Evolutionary conservation across 306 rosid genomes (phyloP), one percentile per base, ranked within the genome.

Genomic region (Cyclanthera cordifolia): DNA sequence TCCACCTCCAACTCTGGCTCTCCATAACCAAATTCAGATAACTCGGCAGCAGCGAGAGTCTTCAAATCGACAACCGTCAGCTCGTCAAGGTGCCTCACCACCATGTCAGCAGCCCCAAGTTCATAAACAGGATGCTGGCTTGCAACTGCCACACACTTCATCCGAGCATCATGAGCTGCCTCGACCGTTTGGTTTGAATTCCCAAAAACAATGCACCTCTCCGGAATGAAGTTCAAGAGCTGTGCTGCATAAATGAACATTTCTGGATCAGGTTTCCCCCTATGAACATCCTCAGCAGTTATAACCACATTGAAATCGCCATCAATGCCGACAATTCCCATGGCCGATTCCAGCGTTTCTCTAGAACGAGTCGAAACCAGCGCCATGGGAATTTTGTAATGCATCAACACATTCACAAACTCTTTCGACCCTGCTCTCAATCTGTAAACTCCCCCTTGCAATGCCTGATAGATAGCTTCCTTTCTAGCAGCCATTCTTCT

Each of bases 111-210:
- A 52, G 99, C 97, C 73, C 80, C 83, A 32, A 93, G 95, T 82
- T 93, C 99, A 24, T 90, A 93, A 34, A 86, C 88, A 13, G 95
- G 99, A 81, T 93, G 99, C 82, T 88, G 90, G 84, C 99, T 93
- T 48, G 99, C 99, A 63, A 93, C 95, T 27, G 96, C 99, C 41
- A 93, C 90, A 59, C 99, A 93, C 90, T 93, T 90, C 99, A 93
- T 93, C 77, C 80, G 78, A 0, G 90, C 95, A 73, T 93, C 99
- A 34, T 90, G 97, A 45, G 99, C 97, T 16, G 97, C 99, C 84
- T 93, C 99, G 79, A 93, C 95, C 0, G 97, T 90, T 71, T 73
- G 87, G 79, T 93, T 93, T 3, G 96, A 93, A 78, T 90, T 93
- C 54, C 99, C 99, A 80, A 93, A 90, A 71, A 93, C 99, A 77